A percentile compares a stretch with the other conserved stretches of the same genome.
Evolutionary conservation across 2,329 filamentous ascomycete genomes (phyloP).

Genomic region (Exserohilum turcica): DNA sequence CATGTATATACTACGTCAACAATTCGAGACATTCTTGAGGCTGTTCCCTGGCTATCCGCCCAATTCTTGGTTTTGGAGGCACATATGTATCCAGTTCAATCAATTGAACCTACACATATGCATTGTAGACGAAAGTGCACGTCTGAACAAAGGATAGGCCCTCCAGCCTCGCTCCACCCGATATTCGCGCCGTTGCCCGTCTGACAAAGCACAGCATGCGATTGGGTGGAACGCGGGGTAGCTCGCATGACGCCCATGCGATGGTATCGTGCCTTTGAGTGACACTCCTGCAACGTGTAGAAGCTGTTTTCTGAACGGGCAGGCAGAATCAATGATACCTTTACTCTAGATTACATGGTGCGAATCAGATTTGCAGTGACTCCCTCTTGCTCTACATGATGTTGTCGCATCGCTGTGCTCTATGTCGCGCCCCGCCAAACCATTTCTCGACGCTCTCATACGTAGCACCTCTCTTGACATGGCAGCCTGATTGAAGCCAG

Average conservation of each 20-base stretch:
- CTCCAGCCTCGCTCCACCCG: too few species aligned
- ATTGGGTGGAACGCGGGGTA: conserved; percentile 21
- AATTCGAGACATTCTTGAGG: conserved; percentile 4
- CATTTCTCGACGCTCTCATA: not conserved
- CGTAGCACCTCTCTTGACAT: not conserved
- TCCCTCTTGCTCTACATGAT: not conserved
- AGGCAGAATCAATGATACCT: not conserved
- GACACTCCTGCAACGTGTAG: not conserved
- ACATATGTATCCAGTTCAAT: not conserved
- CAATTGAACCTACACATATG: not conserved
- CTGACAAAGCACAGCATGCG: conserved; percentile 4
- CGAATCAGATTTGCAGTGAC: not conserved
- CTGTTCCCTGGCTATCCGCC: not conserved
- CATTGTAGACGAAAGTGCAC: not conserved
- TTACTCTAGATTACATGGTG: not conserved
- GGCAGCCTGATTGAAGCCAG: not conserved
- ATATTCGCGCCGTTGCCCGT: not conserved
- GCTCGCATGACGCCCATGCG: conserved; percentile 12
- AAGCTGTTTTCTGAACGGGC: not conserved
- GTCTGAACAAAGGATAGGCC: not conserved
- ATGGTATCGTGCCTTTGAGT: conserved; percentile 2
- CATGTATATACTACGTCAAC: conserved; percentile 27
- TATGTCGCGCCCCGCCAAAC: conserved; percentile 3
- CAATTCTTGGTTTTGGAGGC: not conserved
- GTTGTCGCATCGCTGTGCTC: not conserved